phyloP scores from a whole-genome alignment of 768 basidiomycete genomes.

The Suillus bovinus region DNA sequence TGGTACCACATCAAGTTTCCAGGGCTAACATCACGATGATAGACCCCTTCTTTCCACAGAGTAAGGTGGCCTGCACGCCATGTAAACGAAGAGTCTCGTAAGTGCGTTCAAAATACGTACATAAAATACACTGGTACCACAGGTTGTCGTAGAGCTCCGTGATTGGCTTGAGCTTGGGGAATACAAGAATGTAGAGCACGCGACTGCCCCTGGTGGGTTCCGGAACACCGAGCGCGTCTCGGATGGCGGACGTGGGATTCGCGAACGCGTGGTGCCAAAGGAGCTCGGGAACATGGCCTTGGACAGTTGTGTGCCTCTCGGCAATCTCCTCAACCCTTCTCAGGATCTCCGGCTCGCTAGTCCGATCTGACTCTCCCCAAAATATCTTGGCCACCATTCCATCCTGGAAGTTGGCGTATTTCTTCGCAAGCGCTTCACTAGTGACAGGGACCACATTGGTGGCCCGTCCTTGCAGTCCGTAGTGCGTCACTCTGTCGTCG shows the following conservation, averaged over 20 bases:
- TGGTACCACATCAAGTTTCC: background rate
- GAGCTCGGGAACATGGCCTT: background rate
- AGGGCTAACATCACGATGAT: no score
- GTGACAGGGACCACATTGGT: conserved; percentile 2
- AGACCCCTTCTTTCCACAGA: no score
- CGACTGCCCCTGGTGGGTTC: background rate
- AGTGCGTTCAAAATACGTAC: background rate
- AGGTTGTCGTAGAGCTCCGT: background rate
- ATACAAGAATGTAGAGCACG: background rate
- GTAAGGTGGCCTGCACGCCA: no score
- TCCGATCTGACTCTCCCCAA: background rate
- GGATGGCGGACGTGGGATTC: background rate
- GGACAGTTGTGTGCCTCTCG: background rate
- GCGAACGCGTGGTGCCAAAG: background rate
- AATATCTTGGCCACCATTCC: no score
- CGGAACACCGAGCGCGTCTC: background rate
- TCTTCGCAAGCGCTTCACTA: background rate
- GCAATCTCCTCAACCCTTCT: background rate
- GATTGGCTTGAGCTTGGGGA: background rate
- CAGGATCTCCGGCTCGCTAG: background rate
- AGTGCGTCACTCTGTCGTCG: background rate
- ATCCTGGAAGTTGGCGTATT: background rate
- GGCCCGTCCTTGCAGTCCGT: background rate
- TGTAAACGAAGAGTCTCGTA: background rate
- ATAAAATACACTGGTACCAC: background rate